Percentiles rank a stretch among this genome's conserved stretches.
These are phyloP conservation scores for Hyparrhenia diplandra DNA, from an alignment of 176 grass and related monocot species.

Conservation along the genomic window DNA sequence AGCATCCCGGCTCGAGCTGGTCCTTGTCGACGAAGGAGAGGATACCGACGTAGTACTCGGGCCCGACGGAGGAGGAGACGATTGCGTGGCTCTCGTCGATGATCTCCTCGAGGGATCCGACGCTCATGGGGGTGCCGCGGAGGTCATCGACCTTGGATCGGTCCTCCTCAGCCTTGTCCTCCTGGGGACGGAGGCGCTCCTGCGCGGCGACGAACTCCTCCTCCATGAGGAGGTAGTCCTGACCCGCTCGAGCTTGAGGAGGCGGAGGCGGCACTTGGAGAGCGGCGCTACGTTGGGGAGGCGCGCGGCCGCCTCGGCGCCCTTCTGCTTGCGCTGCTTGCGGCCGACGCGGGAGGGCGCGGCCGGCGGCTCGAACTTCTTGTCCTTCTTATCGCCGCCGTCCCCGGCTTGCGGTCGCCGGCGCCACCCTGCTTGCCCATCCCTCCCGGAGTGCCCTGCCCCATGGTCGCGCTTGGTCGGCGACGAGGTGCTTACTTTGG, in stretches of 20 bases:
- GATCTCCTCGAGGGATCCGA: conserved; percentile 85
- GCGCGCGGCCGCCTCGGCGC: conserved; percentile 70
- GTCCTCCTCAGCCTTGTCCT: conserved; percentile 89
- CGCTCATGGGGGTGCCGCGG: conserved; percentile 80
- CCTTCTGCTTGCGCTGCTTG: conserved; percentile 80
- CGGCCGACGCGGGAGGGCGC: conserved; percentile 78
- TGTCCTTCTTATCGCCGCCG: conserved; percentile 68
- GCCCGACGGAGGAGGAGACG: conserved; percentile 76
- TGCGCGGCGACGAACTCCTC: conserved; percentile 86
- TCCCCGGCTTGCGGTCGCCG: conserved; percentile 45
- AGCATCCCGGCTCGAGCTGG: conserved; percentile 83
- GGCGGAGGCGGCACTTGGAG: conserved; percentile 82
- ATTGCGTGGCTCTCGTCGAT: conserved; percentile 90
- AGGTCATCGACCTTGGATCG: conserved; percentile 87
- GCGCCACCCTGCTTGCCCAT: conserved; percentile 21
- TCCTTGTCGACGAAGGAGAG: conserved; percentile 89
- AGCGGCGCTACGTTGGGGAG: conserved; percentile 72
- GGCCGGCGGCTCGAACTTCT: conserved; percentile 73
- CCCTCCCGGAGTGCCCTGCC: conserved; percentile 57
- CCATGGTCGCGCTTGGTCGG: conserved; percentile 36
- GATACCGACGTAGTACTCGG: conserved; percentile 86
- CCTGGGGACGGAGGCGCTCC: conserved; percentile 76
- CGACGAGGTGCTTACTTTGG: not conserved
- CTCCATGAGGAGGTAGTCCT: conserved; percentile 92
- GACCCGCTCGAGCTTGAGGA: conserved; percentile 88